A percentile compares a stretch with the other conserved stretches of the same genome.
These are phyloP conservation scores for Chloris gayana DNA, from an alignment of 176 grass and related monocot genomes.

Conservation along the genomic window DNA sequence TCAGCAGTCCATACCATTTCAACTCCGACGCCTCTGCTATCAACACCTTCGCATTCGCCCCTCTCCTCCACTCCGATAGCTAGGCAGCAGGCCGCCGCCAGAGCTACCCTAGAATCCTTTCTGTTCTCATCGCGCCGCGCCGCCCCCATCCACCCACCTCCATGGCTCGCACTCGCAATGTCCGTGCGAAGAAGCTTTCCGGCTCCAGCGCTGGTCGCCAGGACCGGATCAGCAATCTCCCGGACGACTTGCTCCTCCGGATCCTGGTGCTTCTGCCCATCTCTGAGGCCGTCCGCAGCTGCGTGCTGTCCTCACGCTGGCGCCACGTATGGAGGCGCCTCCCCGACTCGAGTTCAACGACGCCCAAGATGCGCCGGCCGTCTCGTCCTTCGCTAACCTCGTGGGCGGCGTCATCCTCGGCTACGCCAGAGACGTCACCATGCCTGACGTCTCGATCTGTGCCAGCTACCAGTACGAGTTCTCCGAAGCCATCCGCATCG, in stretches of 20 bases:
- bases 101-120: too few species aligned
- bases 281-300: background rate
- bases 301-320: constrained; percentile 4
- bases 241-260: background rate
- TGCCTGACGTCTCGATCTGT: background rate
- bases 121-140: too few species aligned
- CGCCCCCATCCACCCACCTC: too few species aligned
- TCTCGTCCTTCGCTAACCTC: background rate
- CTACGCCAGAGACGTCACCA: constrained; percentile 9
- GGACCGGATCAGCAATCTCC: background rate
- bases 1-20: too few species aligned
- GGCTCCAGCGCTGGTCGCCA: background rate
- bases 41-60: too few species aligned
- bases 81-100: too few species aligned
- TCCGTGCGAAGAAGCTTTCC: background rate
- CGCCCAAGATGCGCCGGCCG: background rate
- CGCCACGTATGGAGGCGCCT: background rate
- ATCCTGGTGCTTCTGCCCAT: constrained; percentile 8
- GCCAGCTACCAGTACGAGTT: background rate
- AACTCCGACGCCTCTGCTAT: too few species aligned
- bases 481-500: background rate
- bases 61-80: too few species aligned
- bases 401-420: background rate
- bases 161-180: too few species aligned
- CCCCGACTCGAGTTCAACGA: background rate